phyloP scores from a whole-genome alignment of 2,329 filamentous ascomycete species.

The Beauveria bassiana region DNA sequence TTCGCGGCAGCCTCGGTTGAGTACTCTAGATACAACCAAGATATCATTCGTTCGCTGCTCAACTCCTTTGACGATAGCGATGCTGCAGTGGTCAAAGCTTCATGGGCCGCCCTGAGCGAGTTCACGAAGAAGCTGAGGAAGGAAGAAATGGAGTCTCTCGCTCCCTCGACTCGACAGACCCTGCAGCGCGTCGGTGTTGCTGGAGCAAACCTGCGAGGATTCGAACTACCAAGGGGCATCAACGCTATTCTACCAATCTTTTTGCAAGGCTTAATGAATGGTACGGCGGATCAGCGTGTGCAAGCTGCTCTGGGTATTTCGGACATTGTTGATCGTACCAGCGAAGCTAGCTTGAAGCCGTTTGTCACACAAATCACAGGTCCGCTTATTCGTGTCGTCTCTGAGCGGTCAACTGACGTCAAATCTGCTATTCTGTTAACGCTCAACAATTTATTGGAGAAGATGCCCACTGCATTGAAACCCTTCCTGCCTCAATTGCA shows the following conservation, averaged over 20 bases:
- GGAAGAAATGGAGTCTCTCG: constrained; percentile 95
- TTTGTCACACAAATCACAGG: constrained; percentile 98
- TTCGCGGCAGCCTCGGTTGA: constrained; percentile 75
- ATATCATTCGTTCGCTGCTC: constrained; percentile 83
- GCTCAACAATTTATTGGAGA: constrained; percentile 89
- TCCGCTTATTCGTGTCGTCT: constrained; percentile 94
- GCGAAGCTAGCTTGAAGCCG: constrained; percentile 77
- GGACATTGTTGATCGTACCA: constrained; percentile 90
- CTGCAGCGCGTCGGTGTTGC: constrained; percentile 83
- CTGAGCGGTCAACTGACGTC: constrained; percentile 90
- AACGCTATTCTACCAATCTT: constrained; percentile 95
- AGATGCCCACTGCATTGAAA: constrained; percentile 91
- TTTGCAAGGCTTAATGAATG: constrained; percentile 95
- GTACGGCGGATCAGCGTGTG: constrained; percentile 82
- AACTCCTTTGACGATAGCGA: constrained; percentile 90
- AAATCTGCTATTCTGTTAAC: constrained; percentile 92
- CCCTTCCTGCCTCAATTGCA: constrained; percentile 96
- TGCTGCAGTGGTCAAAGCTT: constrained; percentile 73
- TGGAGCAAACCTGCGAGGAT: constrained; percentile 78
- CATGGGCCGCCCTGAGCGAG: constrained; percentile 79
- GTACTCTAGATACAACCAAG: constrained; percentile 92
- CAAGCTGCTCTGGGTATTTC: constrained; percentile 90
- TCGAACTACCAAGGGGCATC: constrained; percentile 91
- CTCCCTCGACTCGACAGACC: constrained; percentile 76
- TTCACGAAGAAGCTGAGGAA: constrained; percentile 88